These are phyloP conservation scores for Plectosphaerella plurivora DNA, from an alignment of 2,329 filamentous ascomycete genomes.

Conservation along the genomic window DNA sequence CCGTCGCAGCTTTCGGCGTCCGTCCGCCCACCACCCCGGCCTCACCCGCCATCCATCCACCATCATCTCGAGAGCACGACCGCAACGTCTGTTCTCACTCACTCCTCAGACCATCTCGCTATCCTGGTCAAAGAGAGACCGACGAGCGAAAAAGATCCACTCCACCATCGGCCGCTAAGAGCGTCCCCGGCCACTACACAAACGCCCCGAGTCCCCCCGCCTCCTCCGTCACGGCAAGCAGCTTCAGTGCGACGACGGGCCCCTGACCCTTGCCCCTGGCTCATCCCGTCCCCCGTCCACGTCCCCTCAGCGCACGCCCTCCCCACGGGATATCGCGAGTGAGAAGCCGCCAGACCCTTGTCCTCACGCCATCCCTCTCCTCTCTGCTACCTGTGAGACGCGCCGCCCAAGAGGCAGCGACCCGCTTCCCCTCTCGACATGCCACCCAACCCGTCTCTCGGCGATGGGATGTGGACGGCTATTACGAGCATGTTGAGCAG, in stretches of 20 bases:
- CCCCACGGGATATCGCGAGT: not conserved
- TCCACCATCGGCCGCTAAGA: no score
- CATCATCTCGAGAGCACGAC: no score
- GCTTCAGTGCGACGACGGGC: not conserved
- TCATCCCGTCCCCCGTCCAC: not conserved
- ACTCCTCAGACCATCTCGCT: no score
- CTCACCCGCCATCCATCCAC: no score
- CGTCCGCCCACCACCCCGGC: no score
- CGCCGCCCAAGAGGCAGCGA: not conserved
- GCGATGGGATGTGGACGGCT: constrained; percentile 12
- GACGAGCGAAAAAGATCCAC: no score
- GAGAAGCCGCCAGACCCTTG: constrained; percentile 2
- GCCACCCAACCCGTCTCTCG: constrained; percentile 3
- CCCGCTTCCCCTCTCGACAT: constrained; percentile 6
- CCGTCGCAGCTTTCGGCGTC: no score
- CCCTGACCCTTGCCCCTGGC: not conserved
- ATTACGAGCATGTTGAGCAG: not conserved
- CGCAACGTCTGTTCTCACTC: no score
- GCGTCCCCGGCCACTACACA: not conserved
- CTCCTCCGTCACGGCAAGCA: not conserved
- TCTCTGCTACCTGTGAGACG: not conserved
- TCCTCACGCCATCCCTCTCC: constrained; percentile 1
- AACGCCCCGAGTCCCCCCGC: not conserved
- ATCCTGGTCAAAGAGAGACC: no score
- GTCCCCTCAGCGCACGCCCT: not conserved